A percentile compares a stretch with the other conserved stretches of the same genome.
Conservation (phyloP, 1,284 basidiomycete species). For the Kwoniella shivajii region DNA sequence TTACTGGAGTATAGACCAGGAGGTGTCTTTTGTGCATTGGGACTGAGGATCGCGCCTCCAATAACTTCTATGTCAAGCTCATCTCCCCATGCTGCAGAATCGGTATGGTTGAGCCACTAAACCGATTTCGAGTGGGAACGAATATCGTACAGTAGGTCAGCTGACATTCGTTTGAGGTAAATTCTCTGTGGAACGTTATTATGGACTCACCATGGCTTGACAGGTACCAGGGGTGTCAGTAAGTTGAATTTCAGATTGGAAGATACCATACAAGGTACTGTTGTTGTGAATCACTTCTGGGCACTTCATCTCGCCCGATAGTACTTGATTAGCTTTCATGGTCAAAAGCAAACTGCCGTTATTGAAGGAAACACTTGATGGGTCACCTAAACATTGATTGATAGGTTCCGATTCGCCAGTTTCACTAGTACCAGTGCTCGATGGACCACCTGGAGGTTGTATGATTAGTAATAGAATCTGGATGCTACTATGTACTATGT, state of each 20-base stretch:
- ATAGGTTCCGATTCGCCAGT: not conserved
- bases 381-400: slow-evolving; percentile 7
- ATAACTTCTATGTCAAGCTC: slow-evolving; percentile 17
- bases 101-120: slow-evolving; percentile 20
- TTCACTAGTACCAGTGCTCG: not conserved
- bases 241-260: slow-evolving; percentile 14
- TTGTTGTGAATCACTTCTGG: slow-evolving; percentile 14
- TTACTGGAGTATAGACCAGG: slow-evolving; percentile 2
- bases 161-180: not conserved
- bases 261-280: slow-evolving; percentile 11
- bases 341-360: slow-evolving; percentile 4
- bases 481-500: too few species aligned
- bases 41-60: slow-evolving; percentile 1
- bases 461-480: too few species aligned
- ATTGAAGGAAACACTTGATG: not conserved
- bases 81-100: slow-evolving; percentile 4
- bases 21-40: not conserved
- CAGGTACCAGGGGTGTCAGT: slow-evolving; percentile 8
- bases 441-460: not conserved
- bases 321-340: slow-evolving; percentile 6
- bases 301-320: slow-evolving; percentile 10
- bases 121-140: not conserved
- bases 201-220: slow-evolving; percentile 13
- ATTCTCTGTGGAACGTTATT: not conserved
- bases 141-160: not conserved